Evolutionary conservation across 2,329 filamentous ascomycete genomes (phyloP).

Genomic region (Monosporascus sp.): DNA sequence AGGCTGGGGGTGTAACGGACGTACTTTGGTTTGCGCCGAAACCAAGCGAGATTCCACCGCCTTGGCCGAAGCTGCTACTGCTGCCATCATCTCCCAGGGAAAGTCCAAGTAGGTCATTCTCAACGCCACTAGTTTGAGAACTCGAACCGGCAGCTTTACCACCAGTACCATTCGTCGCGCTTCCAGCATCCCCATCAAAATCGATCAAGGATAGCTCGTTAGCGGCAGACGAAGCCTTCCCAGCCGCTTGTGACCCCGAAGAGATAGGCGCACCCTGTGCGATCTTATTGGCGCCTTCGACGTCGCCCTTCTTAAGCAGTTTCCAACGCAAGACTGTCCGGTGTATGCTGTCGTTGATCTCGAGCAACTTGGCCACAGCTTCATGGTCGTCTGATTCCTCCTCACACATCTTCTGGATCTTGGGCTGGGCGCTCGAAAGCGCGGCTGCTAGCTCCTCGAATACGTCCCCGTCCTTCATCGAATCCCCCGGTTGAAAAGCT

Average conservation of each 20-base stretch:
- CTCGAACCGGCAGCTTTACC: constrained; percentile 37
- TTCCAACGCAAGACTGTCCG: constrained; percentile 93
- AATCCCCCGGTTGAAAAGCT: constrained; percentile 74
- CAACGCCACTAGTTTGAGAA: constrained; percentile 60
- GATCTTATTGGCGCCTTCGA: constrained; percentile 76
- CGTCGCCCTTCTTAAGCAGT: constrained; percentile 89
- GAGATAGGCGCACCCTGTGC: constrained; percentile 64
- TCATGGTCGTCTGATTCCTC: constrained; percentile 97
- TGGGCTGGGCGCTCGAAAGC: constrained; percentile 89
- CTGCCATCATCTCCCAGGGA: constrained; percentile 63
- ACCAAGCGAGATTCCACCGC: constrained; percentile 79
- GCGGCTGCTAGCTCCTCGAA: constrained; percentile 83
- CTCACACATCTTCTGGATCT: constrained; percentile 99
- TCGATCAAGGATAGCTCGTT: constrained; percentile 91
- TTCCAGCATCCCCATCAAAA: constrained; percentile 63
- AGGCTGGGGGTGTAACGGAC: constrained; percentile 19
- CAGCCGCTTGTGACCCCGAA: constrained; percentile 32
- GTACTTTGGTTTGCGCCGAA: constrained; percentile 64
- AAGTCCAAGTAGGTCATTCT: constrained; percentile 86
- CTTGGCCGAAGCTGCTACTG: constrained; percentile 58
- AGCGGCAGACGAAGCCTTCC: constrained; percentile 56
- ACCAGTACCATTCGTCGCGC: constrained; percentile 31
- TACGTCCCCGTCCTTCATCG: constrained; percentile 62
- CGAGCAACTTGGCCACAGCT: constrained; percentile 88
- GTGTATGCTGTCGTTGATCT: constrained; percentile 99